Evolutionary conservation across 1,284 basidiomycete species (phyloP).

Genomic region (Microbotryum violaceum): DNA sequence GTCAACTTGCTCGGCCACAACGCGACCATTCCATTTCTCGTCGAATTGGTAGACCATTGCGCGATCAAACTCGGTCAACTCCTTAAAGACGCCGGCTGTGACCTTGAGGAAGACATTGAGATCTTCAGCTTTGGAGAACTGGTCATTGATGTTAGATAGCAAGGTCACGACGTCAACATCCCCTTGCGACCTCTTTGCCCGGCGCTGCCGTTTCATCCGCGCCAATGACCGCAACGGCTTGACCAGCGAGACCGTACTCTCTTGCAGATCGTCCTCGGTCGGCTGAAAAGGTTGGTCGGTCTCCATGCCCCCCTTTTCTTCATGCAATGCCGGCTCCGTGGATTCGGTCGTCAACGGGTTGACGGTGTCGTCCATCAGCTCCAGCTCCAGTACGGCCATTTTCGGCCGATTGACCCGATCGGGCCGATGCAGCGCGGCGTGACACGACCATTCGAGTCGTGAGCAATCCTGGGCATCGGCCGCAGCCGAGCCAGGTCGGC

Average conservation of each 20-base stretch:
- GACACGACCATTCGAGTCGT: constrained; percentile 63
- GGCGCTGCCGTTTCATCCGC: constrained; percentile 38
- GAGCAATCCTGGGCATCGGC: constrained; percentile 9
- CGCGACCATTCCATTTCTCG: constrained; percentile 52
- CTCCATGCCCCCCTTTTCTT: constrained; percentile 10
- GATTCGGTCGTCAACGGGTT: constrained; percentile 53
- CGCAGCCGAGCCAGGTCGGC: constrained; percentile 28
- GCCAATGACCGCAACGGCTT: constrained; percentile 68
- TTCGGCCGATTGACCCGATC: constrained; percentile 35
- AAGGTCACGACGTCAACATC: constrained; percentile 70
- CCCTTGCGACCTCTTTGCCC: not conserved
- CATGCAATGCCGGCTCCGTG: constrained; percentile 1
- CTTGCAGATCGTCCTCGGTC: constrained; percentile 51
- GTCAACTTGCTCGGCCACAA: constrained; percentile 75
- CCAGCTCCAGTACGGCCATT: constrained; percentile 70
- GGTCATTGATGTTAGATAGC: constrained; percentile 76
- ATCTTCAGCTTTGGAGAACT: constrained; percentile 62
- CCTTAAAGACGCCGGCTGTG: constrained; percentile 70
- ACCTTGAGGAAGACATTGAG: constrained; percentile 66
- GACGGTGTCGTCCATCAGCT: constrained; percentile 62
- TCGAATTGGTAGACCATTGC: constrained; percentile 71
- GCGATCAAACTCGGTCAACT: constrained; percentile 73
- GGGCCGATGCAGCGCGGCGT: constrained; percentile 72
- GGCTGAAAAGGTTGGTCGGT: constrained; percentile 15
- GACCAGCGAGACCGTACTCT: constrained; percentile 64